phyloP scores from a whole-genome alignment of 1,284 basidiomycete genomes.

The Trichosporon sp. region DNA sequence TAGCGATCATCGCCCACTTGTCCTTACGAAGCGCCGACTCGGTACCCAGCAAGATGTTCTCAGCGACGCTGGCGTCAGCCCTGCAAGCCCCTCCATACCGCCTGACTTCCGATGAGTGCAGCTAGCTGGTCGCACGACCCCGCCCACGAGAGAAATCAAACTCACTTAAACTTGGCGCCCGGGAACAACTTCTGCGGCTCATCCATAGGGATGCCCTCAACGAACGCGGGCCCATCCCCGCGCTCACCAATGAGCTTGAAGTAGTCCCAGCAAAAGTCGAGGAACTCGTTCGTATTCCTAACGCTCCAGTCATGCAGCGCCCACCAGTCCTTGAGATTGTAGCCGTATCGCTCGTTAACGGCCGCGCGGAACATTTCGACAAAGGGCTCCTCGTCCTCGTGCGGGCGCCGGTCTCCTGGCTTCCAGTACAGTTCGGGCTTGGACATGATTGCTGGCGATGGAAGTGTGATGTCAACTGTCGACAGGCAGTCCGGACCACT shows the following conservation, averaged over 20 bases:
- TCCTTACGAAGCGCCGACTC: conserved; percentile 14
- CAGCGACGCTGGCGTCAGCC: conserved; percentile 15
- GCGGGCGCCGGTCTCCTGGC: conserved; percentile 15
- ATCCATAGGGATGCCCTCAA: conserved; percentile 19
- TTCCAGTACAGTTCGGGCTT: conserved; percentile 20
- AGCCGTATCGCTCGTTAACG: conserved; percentile 16
- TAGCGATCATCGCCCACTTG: conserved; percentile 17
- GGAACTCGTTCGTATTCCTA: conserved; percentile 12
- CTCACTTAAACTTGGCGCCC: conserved; percentile 17
- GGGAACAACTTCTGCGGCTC: conserved; percentile 18
- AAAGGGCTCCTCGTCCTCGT: conserved; percentile 18
- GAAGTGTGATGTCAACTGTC: too few species aligned
- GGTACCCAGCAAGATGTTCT: conserved; percentile 18
- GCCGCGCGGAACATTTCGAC: conserved; percentile 16
- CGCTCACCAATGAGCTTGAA: conserved; percentile 16
- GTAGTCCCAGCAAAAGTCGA: conserved; percentile 18
- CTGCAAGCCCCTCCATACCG: too few species aligned
- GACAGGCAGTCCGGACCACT: neutral
- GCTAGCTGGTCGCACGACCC: neutral
- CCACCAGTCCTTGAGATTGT: conserved; percentile 17
- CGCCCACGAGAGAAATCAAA: too few species aligned
- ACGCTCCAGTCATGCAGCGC: conserved; percentile 19
- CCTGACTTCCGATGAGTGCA: too few species aligned
- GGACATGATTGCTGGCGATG: neutral
- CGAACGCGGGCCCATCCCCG: conserved; percentile 16